phyloP scores from a whole-genome alignment of 208 protist genomes.

The Entamoeba moshkovskii region DNA sequence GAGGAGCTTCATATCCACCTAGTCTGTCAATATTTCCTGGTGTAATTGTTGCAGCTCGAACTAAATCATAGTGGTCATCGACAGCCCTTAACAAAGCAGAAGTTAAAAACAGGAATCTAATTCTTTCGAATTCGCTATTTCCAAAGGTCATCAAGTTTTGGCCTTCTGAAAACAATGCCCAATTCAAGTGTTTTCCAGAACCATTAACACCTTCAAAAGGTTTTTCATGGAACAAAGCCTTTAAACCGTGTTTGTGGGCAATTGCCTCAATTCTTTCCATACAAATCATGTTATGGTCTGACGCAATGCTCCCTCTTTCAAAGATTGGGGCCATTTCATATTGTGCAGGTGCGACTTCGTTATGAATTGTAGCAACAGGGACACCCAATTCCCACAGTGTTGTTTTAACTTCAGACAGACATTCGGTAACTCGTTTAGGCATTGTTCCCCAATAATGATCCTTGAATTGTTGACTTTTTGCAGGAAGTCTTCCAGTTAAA shows the following conservation, averaged over 20 bases:
- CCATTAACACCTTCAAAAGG: conserved; percentile 60
- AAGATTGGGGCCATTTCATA: conserved; percentile 63
- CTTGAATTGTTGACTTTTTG: not conserved
- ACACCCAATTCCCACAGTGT: conserved; percentile 55
- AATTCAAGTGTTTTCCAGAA: conserved; percentile 69
- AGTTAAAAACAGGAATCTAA: conserved; percentile 37
- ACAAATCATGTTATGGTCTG: conserved; percentile 46
- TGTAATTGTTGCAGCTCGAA: conserved; percentile 45
- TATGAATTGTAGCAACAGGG: conserved; percentile 54
- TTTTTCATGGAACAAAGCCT: conserved; percentile 61
- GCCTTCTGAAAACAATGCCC: conserved; percentile 46
- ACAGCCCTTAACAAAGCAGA: conserved; percentile 35
- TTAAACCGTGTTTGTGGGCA: conserved; percentile 45
- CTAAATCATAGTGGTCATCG: conserved; percentile 50
- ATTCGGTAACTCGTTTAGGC: not conserved
- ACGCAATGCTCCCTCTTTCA: conserved; percentile 43
- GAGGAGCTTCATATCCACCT: conserved; percentile 61
- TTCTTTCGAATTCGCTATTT: not conserved
- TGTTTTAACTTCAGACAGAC: conserved; percentile 36
- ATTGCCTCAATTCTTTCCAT: conserved; percentile 44
- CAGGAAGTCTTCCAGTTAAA: not conserved
- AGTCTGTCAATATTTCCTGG: conserved; percentile 61
- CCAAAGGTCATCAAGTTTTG: conserved; percentile 36
- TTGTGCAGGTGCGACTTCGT: conserved; percentile 61
- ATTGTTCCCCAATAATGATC: conserved; percentile 3